A percentile compares a stretch with the other conserved stretches of the same genome.
These are phyloP conservation scores for Lachancea kluyveri DNA, from an alignment of 805 yeast species.

Conservation along the genomic window DNA sequence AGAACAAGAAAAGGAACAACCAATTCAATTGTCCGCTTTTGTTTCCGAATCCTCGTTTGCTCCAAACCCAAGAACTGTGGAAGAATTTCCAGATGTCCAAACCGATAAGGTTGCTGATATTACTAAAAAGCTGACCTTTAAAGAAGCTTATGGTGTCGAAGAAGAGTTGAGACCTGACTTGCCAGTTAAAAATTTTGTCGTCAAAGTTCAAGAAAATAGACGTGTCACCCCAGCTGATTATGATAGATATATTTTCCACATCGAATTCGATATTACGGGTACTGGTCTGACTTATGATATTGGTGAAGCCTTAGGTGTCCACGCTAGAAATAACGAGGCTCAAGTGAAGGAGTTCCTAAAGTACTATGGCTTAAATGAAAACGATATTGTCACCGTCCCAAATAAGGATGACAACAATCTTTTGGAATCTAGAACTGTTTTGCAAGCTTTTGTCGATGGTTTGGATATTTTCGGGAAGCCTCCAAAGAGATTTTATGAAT, in stretches of 20 bases:
- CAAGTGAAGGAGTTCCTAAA: constrained; percentile 64
- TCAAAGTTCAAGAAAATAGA: constrained; percentile 85
- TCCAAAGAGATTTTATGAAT: constrained; percentile 88
- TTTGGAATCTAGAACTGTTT: constrained; percentile 70
- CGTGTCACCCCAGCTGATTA: constrained; percentile 87
- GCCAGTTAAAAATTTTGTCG: constrained; percentile 77
- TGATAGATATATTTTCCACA: constrained; percentile 92
- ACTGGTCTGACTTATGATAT: constrained; percentile 88
- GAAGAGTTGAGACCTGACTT: constrained; percentile 78
- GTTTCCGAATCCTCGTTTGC: constrained; percentile 59
- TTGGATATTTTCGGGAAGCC: constrained; percentile 92
- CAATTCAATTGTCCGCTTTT: constrained; percentile 41
- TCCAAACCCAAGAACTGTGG: constrained; percentile 49
- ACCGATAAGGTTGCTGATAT: constrained; percentile 41
- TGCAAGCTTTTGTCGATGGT: constrained; percentile 74
- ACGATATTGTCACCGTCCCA: constrained; percentile 64
- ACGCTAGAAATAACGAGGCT: constrained; percentile 71
- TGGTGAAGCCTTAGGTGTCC: constrained; percentile 96
- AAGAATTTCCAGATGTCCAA: constrained; percentile 33
- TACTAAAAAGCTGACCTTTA: constrained; percentile 69
- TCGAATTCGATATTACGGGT: constrained; percentile 86
- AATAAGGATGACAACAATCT: constrained; percentile 54
- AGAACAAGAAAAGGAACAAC: constrained; percentile 27
- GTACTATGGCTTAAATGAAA: constrained; percentile 65
- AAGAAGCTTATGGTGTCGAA: constrained; percentile 65